A percentile compares a stretch with the other conserved stretches of the same genome.
These are phyloP conservation scores for Cladosporium sp. DNA, from an alignment of 2,329 filamentous ascomycete genomes.

Conservation along the genomic window DNA sequence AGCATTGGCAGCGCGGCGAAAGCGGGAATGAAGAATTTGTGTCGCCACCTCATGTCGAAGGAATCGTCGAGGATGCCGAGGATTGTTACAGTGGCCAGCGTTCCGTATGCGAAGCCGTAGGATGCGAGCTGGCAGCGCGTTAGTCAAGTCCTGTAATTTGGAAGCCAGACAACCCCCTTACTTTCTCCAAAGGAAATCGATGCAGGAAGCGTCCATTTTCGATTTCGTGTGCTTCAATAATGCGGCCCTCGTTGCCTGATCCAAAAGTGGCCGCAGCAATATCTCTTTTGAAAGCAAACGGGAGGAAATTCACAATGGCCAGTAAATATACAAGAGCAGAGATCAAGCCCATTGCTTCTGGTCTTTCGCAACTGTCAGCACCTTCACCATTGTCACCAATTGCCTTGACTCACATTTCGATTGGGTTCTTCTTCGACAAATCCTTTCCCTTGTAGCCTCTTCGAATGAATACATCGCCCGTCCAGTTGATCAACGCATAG, in stretches of 20 bases:
- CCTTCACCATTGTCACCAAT: constrained; percentile 1
- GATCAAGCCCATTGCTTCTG: constrained; percentile 93
- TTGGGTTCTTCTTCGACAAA: constrained; percentile 69
- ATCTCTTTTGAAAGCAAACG: constrained; percentile 96
- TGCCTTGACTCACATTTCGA: constrained; percentile 60
- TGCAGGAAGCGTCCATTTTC: constrained; percentile 83
- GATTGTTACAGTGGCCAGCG: constrained; percentile 82
- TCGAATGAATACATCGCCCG: constrained; percentile 81
- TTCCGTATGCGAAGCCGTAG: constrained; percentile 89
- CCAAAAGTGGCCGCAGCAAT: constrained; percentile 93
- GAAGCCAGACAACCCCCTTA: constrained; percentile 32
- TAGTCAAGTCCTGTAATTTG: background rate
- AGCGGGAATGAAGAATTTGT: constrained; percentile 97
- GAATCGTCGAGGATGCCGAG: constrained; percentile 93
- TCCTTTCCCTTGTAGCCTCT: constrained; percentile 87
- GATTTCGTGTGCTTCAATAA: constrained; percentile 66
- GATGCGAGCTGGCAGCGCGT: constrained; percentile 68
- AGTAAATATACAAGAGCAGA: constrained; percentile 91
- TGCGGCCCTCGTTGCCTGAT: constrained; percentile 84
- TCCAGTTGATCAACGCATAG: constrained; percentile 88
- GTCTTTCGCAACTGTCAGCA: constrained; percentile 44
- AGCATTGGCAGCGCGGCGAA: constrained; percentile 90
- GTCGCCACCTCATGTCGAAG: constrained; percentile 96
- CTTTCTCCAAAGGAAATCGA: constrained; percentile 91
- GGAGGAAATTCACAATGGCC: constrained; percentile 84